Evolutionary conservation across 83 land plant species (phyloP).

Genomic region (Picea engelmannii): DNA sequence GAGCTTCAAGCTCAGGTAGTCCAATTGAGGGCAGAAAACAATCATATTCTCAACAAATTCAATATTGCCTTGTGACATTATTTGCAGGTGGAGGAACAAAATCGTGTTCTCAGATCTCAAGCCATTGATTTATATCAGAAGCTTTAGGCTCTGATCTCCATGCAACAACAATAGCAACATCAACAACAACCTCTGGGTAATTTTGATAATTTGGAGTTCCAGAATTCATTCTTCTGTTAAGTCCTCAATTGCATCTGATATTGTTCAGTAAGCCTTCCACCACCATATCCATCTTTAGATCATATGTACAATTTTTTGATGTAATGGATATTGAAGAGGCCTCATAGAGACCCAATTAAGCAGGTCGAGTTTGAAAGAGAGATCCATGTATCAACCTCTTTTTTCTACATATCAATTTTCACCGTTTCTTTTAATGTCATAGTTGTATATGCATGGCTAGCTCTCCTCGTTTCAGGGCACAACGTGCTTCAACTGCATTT

Average conservation of each 20-base stretch:
- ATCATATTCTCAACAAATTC: constrained; percentile 24
- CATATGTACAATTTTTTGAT: not conserved
- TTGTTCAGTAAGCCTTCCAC: not conserved
- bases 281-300: not conserved
- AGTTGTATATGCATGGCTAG: too few species aligned
- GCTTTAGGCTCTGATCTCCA: constrained; percentile 39
- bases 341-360: too few species aligned
- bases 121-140: constrained; percentile 47
- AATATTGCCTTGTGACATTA: constrained; percentile 29
- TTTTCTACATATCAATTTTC: too few species aligned
- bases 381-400: too few species aligned
- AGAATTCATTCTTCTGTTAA: not conserved
- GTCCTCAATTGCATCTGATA: not conserved
- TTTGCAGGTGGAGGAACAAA: constrained; percentile 37
- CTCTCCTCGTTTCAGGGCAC: too few species aligned
- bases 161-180: constrained; percentile 10
- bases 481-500: too few species aligned
- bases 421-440: too few species aligned
- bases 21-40: constrained; percentile 44
- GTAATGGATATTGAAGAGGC: not conserved
- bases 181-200: not conserved
- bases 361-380: too few species aligned
- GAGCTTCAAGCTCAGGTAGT: constrained; percentile 38
- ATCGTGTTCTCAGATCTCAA: constrained; percentile 47
- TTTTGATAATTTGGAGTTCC: not conserved